These are phyloP conservation scores for Paramecium sexaurelia DNA, from an alignment of 73 alveolate genomes.

Conservation along the genomic window DNA sequence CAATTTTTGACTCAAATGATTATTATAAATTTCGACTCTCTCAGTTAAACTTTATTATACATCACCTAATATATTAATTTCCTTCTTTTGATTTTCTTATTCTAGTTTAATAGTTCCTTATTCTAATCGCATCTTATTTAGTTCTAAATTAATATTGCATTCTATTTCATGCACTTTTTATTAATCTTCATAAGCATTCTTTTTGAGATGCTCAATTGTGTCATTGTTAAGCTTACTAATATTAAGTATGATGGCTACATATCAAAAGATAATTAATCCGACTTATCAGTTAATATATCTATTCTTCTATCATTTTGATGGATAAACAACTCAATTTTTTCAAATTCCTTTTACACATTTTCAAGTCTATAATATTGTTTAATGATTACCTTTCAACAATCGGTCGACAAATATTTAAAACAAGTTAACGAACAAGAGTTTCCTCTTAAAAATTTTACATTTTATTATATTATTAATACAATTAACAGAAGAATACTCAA, in stretches of 20 bases:
- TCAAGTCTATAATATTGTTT: background rate
- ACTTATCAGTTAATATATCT: background rate
- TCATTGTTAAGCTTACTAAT: background rate
- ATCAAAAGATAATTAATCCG: background rate
- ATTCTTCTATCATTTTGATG: background rate
- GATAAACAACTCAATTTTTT: background rate
- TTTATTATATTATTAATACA: background rate
- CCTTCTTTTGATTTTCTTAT: background rate
- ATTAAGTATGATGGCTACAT: background rate
- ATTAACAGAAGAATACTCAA: background rate
- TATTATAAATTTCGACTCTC: background rate
- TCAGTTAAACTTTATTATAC: background rate
- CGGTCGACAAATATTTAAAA: background rate
- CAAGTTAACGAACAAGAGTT: background rate
- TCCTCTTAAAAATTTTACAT: background rate
- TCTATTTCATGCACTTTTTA: background rate
- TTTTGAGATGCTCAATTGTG: background rate
- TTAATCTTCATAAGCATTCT: background rate
- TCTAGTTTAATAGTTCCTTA: background rate
- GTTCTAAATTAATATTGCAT: background rate
- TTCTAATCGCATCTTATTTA: background rate
- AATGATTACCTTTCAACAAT: background rate
- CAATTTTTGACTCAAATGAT: background rate
- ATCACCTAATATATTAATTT: background rate
- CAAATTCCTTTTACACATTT: background rate